Conservation (phyloP, 768 basidiomycete genomes). For the Grammothele lineata region DNA sequence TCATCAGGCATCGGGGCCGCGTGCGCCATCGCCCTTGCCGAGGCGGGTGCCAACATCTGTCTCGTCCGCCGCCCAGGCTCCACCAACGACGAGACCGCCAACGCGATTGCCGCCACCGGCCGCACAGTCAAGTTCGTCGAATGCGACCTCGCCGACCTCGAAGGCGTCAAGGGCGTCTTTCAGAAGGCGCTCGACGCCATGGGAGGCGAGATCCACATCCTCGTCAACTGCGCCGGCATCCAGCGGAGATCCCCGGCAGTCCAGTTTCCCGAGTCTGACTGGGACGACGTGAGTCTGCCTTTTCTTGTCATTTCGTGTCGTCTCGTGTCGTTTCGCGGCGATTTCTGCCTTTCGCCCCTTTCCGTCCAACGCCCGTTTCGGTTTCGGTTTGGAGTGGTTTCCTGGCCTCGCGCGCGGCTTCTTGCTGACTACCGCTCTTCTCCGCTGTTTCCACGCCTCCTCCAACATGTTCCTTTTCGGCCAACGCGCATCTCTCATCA, state of each 20-base stretch:
- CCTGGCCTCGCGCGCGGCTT: neutral
- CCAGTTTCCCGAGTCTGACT: conserved; percentile 61
- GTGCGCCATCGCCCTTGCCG: conserved; percentile 49
- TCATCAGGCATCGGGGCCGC: conserved; percentile 49
- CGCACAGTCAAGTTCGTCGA: conserved; percentile 39
- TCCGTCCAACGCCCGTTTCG: neutral
- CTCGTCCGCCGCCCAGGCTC: conserved; percentile 39
- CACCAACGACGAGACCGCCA: conserved; percentile 33
- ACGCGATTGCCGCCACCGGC: conserved; percentile 34
- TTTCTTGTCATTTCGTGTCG: neutral
- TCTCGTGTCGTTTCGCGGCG: neutral
- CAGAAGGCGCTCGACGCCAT: conserved; percentile 43
- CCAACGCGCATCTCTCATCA: conserved; percentile 26
- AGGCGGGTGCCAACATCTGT: conserved; percentile 50
- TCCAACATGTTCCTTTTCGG: conserved; percentile 7
- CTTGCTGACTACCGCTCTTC: conserved; percentile 12
- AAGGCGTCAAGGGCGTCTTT: conserved; percentile 46
- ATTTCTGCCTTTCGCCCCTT: conserved; percentile 6
- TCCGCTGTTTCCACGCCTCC: conserved; percentile 13
- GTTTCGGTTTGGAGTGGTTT: conserved; percentile 13
- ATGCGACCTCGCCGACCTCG: conserved; percentile 53
- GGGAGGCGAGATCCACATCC: conserved; percentile 53
- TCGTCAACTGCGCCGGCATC: conserved; percentile 69
- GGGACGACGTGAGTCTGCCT: conserved; percentile 58
- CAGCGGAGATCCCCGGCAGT: conserved; percentile 57